These are phyloP conservation scores for Sphaceloma murrayae DNA, from an alignment of 2,329 filamentous ascomycete species.

Conservation along the genomic window DNA sequence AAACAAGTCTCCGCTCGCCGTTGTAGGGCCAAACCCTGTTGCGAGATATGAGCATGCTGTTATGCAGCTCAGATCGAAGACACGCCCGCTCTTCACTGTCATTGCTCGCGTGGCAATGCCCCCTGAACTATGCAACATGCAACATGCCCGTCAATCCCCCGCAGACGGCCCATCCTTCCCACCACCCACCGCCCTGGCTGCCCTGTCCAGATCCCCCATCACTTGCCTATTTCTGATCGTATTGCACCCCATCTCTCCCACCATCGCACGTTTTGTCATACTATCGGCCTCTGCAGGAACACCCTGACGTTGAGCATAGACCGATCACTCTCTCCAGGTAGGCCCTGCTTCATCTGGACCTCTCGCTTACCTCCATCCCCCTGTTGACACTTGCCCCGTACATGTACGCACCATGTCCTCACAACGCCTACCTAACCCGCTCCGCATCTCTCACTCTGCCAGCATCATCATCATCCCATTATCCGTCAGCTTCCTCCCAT, in stretches of 20 bases:
- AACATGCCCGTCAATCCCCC: background rate
- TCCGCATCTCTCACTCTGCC: background rate
- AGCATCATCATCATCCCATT: background rate
- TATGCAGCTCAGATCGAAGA: background rate
- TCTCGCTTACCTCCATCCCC: background rate
- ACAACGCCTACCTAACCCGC: constrained; percentile 5
- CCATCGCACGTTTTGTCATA: constrained; percentile 13
- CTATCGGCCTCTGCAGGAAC: constrained; percentile 5
- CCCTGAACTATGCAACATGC: background rate
- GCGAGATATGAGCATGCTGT: background rate
- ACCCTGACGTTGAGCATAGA: constrained; percentile 10
- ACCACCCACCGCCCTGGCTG: background rate
- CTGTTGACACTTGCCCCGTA: constrained; percentile 5
- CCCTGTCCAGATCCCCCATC: constrained; percentile 5
- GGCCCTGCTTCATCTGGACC: constrained; percentile 1
- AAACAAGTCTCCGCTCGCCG: too few relatives aligned
- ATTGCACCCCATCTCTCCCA: background rate
- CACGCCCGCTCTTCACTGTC: too few relatives aligned
- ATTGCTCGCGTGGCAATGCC: constrained; percentile 7
- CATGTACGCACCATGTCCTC: constrained; percentile 9
- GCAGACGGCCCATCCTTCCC: background rate
- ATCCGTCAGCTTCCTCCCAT: background rate
- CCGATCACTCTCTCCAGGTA: constrained; percentile 8
- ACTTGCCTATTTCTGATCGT: constrained; percentile 9
- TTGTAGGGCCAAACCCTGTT: background rate